phyloP scores from a whole-genome alignment of 345 rosid genomes.

The Eucalyptus guilfoylei region DNA sequence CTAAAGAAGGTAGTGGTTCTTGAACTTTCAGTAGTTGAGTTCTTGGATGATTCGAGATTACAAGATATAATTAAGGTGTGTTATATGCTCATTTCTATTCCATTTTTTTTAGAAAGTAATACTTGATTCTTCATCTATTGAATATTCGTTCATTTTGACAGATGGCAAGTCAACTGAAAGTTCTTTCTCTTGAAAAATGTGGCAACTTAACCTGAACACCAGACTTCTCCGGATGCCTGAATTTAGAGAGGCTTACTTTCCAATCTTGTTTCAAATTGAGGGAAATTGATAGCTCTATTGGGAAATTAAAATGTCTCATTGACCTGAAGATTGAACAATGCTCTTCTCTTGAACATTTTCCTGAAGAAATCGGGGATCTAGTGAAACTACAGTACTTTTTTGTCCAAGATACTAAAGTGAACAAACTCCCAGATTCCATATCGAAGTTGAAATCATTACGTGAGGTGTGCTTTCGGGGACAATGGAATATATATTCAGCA shows the following conservation, averaged over 20 bases:
- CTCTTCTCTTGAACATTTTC: background rate
- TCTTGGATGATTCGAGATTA: background rate
- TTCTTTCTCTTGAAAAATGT: background rate
- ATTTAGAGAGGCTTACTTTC: background rate
- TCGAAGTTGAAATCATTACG: background rate
- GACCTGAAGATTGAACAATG: background rate
- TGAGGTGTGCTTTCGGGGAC: background rate
- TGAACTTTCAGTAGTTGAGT: fast-evolving
- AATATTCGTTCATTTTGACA: background rate
- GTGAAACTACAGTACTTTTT: background rate
- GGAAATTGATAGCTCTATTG: background rate
- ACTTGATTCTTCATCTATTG: background rate
- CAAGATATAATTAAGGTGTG: background rate
- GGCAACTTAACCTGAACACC: background rate
- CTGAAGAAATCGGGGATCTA: background rate
- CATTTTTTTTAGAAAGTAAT: background rate
- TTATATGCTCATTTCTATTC: background rate
- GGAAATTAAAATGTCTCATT: background rate
- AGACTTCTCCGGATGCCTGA: background rate
- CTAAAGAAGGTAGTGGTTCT: background rate
- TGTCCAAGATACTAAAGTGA: fast-evolving
- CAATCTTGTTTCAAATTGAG: fast-evolving
- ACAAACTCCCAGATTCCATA: background rate
- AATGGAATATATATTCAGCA: fast-evolving
- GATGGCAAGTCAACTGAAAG: background rate